phyloP scores from a whole-genome alignment of 768 basidiomycete species.

The Tephrocybe sp. region DNA sequence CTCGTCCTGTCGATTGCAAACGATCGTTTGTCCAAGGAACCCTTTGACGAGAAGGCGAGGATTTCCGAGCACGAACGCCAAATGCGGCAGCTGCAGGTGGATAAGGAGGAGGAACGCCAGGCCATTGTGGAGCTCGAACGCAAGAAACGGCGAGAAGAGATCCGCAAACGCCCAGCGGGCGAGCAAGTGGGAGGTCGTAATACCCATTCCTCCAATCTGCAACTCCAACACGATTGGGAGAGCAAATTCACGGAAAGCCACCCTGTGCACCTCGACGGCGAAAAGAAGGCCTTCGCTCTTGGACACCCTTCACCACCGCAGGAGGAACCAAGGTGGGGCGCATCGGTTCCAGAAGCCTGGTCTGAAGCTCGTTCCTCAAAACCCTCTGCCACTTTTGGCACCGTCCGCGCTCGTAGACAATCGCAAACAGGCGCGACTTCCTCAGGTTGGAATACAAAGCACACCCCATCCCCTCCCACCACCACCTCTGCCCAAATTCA shows the following conservation, averaged over 20 bases:
- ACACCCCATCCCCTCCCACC: slow-evolving; percentile 9
- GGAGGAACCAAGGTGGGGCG: slow-evolving; percentile 6
- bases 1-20: slow-evolving; percentile 37
- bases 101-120: slow-evolving; percentile 50
- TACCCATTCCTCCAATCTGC: background rate
- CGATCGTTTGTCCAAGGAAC: slow-evolving; percentile 32
- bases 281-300: slow-evolving; percentile 13
- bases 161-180: slow-evolving; percentile 18
- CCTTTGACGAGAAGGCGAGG: slow-evolving; percentile 26
- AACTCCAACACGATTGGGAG: slow-evolving; percentile 12
- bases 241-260: slow-evolving; percentile 9
- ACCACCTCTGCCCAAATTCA: slow-evolving; percentile 8
- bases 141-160: slow-evolving; percentile 31
- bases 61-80: slow-evolving; percentile 37
- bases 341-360: background rate
- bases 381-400: slow-evolving; percentile 3
- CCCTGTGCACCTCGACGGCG: slow-evolving; percentile 13
- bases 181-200: slow-evolving; percentile 13
- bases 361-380: background rate
- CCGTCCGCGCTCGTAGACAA: slow-evolving; percentile 11
- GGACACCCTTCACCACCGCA: slow-evolving; percentile 2
- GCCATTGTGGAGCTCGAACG: slow-evolving; percentile 38
- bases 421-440: slow-evolving; percentile 11
- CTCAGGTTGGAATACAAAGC: slow-evolving; percentile 21
- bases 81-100: slow-evolving; percentile 37